These are phyloP conservation scores for Crucibulum laeve DNA, from an alignment of 768 basidiomycete genomes.

Conservation along the genomic window DNA sequence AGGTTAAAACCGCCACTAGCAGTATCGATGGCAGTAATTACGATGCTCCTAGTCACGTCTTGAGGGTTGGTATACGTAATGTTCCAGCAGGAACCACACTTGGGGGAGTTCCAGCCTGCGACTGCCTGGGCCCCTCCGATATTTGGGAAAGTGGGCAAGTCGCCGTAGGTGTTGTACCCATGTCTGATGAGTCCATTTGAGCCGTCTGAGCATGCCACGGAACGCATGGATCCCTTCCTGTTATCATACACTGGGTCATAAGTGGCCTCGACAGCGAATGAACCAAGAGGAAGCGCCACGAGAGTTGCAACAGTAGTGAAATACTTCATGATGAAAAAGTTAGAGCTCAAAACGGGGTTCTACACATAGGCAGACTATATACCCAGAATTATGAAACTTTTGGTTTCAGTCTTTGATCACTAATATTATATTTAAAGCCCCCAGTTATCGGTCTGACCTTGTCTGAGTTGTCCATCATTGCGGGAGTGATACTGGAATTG, in stretches of 20 bases:
- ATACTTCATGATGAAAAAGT: conserved; percentile 34
- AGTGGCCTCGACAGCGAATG: conserved; percentile 23
- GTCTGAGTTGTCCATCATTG: no score
- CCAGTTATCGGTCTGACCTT: no score
- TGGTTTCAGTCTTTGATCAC: no score
- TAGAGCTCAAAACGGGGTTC: no score
- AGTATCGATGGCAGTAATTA: conserved; percentile 49
- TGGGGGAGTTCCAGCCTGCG: conserved; percentile 42
- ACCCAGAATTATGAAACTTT: no score
- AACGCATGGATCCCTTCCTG: conserved; percentile 27
- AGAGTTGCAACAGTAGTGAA: conserved; percentile 16
- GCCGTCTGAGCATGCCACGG: conserved; percentile 45
- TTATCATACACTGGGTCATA: conserved; percentile 53
- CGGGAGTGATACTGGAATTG: no score
- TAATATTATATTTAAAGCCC: no score
- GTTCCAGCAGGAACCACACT: conserved; percentile 60
- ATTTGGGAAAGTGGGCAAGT: conserved; percentile 53
- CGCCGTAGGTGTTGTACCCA: conserved; percentile 43
- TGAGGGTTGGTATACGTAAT: conserved; percentile 37
- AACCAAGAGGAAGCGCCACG: conserved; percentile 15
- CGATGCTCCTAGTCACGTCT: conserved; percentile 31
- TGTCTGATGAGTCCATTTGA: conserved; percentile 42
- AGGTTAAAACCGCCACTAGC: conserved; percentile 45
- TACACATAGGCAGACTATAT: no score
- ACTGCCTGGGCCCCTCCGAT: conserved; percentile 55